Conservation (phyloP, 1,139 yeast genomes). For the Geotrichum cucujoidarum region DNA sequence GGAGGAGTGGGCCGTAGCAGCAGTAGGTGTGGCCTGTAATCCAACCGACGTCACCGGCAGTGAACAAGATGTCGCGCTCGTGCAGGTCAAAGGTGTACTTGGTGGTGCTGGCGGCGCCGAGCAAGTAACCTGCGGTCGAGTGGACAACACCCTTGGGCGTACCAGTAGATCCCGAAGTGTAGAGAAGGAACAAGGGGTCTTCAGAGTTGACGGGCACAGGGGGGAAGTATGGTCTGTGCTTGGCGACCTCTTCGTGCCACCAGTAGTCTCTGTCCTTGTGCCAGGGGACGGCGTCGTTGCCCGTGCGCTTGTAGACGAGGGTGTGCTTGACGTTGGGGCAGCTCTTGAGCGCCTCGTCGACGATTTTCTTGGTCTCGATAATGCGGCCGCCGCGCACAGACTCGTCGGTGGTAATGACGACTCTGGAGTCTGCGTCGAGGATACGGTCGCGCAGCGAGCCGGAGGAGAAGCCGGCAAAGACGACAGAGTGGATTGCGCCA, state of each 20-base stretch:
- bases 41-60: constrained; percentile 90
- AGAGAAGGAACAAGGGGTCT: constrained; percentile 59
- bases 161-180: constrained; percentile 67
- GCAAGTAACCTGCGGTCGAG: constrained; percentile 71
- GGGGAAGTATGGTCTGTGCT: constrained; percentile 59
- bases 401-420: constrained; percentile 77
- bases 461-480: constrained; percentile 78
- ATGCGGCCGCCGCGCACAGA: constrained; percentile 79
- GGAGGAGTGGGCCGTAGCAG: constrained; percentile 72
- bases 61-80: constrained; percentile 64
- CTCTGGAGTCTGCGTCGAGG: constrained; percentile 65
- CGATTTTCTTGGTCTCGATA: constrained; percentile 76
- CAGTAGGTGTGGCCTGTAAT: constrained; percentile 83
- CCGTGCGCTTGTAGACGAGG: constrained; percentile 69
- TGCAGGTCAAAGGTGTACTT: constrained; percentile 75
- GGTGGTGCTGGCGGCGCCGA: constrained; percentile 65
- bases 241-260: constrained; percentile 74
- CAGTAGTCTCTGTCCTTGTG: constrained; percentile 60
- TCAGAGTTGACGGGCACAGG: constrained; percentile 58
- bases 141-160: constrained; percentile 69
- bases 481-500: constrained; percentile 80
- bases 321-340: constrained; percentile 67
- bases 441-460: constrained; percentile 73
- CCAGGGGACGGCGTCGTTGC: constrained; percentile 62
- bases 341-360: constrained; percentile 69